Base-by-base conservation (phyloP, 495 filamentous ascomycete species). In the Aspergillus cavernicola region DNA sequence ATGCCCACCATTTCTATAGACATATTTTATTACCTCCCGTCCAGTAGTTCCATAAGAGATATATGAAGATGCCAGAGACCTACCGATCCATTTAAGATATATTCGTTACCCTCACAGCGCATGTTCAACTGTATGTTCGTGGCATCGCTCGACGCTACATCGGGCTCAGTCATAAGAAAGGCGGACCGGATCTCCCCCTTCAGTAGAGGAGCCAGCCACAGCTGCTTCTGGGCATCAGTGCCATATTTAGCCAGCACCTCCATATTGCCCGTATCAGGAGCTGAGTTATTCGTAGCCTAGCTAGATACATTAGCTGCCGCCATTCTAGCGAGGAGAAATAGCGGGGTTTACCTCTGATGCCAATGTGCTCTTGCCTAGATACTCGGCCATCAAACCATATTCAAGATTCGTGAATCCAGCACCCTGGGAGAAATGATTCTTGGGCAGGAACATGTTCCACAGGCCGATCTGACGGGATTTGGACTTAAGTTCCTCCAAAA, bases 111-210 rank as follows among this genome's bases (percentile, higher is more conserved):
- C 10, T 36, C 35, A 2, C 31, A 37, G 1, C n/a, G 8, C 13
- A 56, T 51, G 18, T 22, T 6, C 12, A 48, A 33, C 10, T 20
- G 16, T 18, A 56, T 56, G 16, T 50, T 56, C 6, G 44, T 49
- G 8, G 54, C 54, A 22, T 56, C 54, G 7, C 24, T 36, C 11
- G 47, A 51, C 11, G 54, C 54, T 4, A 56, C 45, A 3, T 56
- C 47, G 0, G 54, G 54, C 47, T 56, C 54, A 5, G 54, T 56
- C 54, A 56, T 56, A 9, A 31, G 52, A 39, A 36, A 56, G 11
- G 54, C 54, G 19, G 54, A 56, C 8, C 15, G 16, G 33, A 56
- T 31, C 18, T 51, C 40, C 1, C 54, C 54, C 11, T 6, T 12
- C 16, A 50, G 15, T 8, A 50, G 22, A 3, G 46, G 54, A 2